Conservation (phyloP, 371 early-diverging fungal genomes). For the Mortierella sp. region DNA sequence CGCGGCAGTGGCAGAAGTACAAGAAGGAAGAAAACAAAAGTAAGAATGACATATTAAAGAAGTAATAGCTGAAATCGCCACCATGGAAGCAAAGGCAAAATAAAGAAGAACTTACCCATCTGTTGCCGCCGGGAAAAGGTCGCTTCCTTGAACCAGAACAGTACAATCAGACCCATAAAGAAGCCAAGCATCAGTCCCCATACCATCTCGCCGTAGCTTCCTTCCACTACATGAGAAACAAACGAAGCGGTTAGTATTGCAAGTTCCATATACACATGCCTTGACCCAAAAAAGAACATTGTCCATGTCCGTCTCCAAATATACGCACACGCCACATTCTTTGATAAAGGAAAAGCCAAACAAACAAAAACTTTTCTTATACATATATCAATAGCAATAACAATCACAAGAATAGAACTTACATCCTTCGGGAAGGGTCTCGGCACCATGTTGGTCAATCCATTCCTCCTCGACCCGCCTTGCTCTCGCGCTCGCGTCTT, state of each 20-base stretch:
- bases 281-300: not conserved
- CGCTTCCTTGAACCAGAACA: slow-evolving; percentile 80
- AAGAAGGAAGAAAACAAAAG: not conserved
- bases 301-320: not conserved
- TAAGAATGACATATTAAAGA: not conserved
- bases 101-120: slow-evolving; percentile 64
- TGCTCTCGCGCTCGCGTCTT: slow-evolving; percentile 60
- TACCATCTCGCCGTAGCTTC: slow-evolving; percentile 76
- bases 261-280: not conserved
- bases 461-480: slow-evolving; percentile 77
- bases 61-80: too few species aligned
- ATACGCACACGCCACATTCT: slow-evolving; percentile 7
- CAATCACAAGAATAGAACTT: slow-evolving; percentile 12
- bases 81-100: not conserved
- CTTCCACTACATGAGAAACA: slow-evolving; percentile 53
- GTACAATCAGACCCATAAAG: slow-evolving; percentile 74
- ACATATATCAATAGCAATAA: not conserved
- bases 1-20: not conserved
- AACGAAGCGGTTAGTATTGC: not conserved
- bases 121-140: slow-evolving; percentile 78
- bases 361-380: not conserved
- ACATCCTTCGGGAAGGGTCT: slow-evolving; percentile 73
- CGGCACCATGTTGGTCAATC: slow-evolving; percentile 75
- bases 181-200: slow-evolving; percentile 77
- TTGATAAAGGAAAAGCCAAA: not conserved